These are phyloP conservation scores for Pseudopediastrum boryanum DNA, from an alignment of 139 green algal genomes.

Conservation along the genomic window DNA sequence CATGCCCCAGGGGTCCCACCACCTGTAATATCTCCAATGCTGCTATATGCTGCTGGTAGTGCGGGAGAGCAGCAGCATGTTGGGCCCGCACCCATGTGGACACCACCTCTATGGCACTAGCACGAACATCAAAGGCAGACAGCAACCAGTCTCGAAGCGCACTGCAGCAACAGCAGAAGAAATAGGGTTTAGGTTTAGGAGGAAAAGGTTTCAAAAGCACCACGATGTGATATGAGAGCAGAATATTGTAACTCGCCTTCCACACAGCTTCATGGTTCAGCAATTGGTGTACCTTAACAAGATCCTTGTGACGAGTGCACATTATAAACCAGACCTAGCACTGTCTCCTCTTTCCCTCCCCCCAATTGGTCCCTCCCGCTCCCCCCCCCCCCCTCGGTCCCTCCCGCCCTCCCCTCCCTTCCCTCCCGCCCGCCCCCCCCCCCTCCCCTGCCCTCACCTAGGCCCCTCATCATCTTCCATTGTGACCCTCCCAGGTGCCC, in stretches of 20 bases:
- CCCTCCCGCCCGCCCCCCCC: not conserved
- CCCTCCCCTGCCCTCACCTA: constrained; percentile 42
- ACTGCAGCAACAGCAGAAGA: constrained; percentile 40
- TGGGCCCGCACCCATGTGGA: constrained; percentile 73
- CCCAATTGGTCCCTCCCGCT: not conserved
- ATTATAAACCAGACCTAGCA: not conserved
- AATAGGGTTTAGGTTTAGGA: not conserved
- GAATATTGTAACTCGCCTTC: not conserved
- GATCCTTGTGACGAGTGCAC: no score
- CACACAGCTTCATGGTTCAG: not conserved
- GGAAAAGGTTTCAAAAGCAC: no score
- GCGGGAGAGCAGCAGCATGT: constrained; percentile 44
- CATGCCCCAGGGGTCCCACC: constrained; percentile 86
- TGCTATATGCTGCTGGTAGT: constrained; percentile 55
- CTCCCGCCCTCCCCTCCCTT: not conserved
- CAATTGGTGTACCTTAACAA: no score
- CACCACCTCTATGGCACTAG: constrained; percentile 85
- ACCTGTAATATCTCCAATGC: constrained; percentile 81
- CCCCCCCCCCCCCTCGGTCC: not conserved
- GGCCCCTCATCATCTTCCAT: constrained; percentile 84
- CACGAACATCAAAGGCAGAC: constrained; percentile 83
- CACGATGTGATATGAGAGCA: no score
- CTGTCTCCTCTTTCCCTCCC: not conserved
- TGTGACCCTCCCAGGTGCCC: constrained; percentile 69
- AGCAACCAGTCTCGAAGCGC: constrained; percentile 87